A percentile compares a stretch with the other conserved stretches of the same genome.
These are phyloP conservation scores for Globisporangium parvum DNA, from an alignment of 352 stramenopile genomes.

Conservation along the genomic window DNA sequence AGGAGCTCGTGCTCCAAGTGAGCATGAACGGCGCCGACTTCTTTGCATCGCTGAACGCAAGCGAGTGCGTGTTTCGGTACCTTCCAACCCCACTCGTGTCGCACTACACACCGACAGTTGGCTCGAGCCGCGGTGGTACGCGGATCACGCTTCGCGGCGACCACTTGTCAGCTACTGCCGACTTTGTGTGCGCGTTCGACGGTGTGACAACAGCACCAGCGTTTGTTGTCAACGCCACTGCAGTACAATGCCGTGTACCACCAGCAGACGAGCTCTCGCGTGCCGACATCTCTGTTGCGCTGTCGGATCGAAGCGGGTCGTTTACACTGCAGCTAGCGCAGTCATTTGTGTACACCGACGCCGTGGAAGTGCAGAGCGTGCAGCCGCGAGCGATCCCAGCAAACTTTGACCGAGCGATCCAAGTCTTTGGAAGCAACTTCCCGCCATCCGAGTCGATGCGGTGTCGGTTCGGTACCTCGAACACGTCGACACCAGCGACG, in stretches of 20 bases:
- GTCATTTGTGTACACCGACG: slow-evolving; percentile 26
- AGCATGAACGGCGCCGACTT: slow-evolving; percentile 42
- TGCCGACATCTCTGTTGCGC: slow-evolving; percentile 11
- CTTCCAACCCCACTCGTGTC: slow-evolving; percentile 16
- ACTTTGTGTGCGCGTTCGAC: slow-evolving; percentile 32
- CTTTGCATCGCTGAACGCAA: slow-evolving; percentile 12
- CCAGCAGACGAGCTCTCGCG: slow-evolving; percentile 8
- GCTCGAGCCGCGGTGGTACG: slow-evolving; percentile 28
- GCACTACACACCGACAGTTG: slow-evolving; percentile 23
- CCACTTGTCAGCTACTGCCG: slow-evolving; percentile 16
- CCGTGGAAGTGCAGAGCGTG: slow-evolving; percentile 15
- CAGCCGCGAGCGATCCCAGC: slow-evolving; percentile 18
- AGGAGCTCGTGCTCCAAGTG: slow-evolving; percentile 17
- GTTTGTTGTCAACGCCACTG: slow-evolving; percentile 21
- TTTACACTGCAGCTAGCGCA: slow-evolving; percentile 19
- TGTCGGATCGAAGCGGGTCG: slow-evolving; percentile 17
- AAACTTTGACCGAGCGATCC: slow-evolving; percentile 31
- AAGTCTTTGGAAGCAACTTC: slow-evolving; percentile 21
- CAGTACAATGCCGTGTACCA: slow-evolving; percentile 21
- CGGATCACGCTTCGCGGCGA: slow-evolving; percentile 22
- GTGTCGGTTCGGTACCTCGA: slow-evolving; percentile 18
- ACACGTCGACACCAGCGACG: not conserved
- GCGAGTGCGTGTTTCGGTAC: slow-evolving; percentile 19
- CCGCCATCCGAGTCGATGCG: slow-evolving; percentile 15
- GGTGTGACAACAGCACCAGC: slow-evolving; percentile 7